Evolutionary conservation across 83 land plant genomes (phyloP), one percentile per base, ranked within the genome.

Genomic region (Picea mariana): DNA sequence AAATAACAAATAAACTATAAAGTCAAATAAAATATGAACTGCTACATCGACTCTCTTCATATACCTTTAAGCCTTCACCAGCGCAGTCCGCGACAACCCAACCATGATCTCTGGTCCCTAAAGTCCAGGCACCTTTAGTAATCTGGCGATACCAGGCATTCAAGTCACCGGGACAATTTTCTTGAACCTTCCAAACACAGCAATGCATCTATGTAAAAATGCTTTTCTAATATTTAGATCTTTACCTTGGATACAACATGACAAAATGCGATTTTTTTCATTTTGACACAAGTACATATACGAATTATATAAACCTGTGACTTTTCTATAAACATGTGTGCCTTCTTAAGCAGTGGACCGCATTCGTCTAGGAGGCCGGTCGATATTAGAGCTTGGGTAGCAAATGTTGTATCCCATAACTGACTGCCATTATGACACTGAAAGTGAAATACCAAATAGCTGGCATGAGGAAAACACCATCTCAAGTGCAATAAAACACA

Each of bases 81-180:
- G 96, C 82, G 79, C 99, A 97, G 86, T 97, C 99, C 6, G 99
- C 93, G 75, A 97, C 93, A 21, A 94, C 98, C 99, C 99, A 97
- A 52, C 98, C 99, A 87, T 97, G 99, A 89, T 97, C 99, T 78
- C 93, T 82, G 11, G 95, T 90, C 75, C 96, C 91, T 80, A 96
- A 96, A 58, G 99, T 96, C 98, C 98, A 96, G 21, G 97, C 99
- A 81, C 99, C 99, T 80, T 96, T 91, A n/a, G 98, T 94, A 69
- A 96, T 94, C 61, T 96, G 99, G 24, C 99, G 92, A 80, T 96
- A 92, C 95, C 95, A 96, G 65, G 34, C 66, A 71, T 65, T 69
- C 42, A 95, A 85, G 85, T 96, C 89, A 24, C 98, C 98, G 42
- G 96, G 87, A 64, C 88, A 93, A 82, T 96, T 86, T 31, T 95